Conservation (phyloP, 805 yeast genomes). For the Grigorovia transvaalensis region DNA sequence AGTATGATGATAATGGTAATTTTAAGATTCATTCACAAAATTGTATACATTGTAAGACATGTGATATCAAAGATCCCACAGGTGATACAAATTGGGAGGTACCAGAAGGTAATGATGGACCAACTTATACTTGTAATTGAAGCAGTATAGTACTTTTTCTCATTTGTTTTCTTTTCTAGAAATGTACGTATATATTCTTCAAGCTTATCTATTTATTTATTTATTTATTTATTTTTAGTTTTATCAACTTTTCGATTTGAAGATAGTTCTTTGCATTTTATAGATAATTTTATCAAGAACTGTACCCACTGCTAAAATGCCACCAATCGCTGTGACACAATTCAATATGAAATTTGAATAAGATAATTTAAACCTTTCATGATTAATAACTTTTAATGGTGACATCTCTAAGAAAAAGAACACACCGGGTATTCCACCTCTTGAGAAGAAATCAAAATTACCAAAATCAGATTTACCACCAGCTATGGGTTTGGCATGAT, state of each 20-base stretch:
- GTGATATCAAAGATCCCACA: conserved; percentile 93
- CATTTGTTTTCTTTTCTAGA: not conserved
- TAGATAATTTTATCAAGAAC: conserved; percentile 79
- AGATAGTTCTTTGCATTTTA: conserved; percentile 73
- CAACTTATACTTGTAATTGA: conserved; percentile 55
- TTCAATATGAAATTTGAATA: conserved; percentile 79
- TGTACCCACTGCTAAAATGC: conserved; percentile 87
- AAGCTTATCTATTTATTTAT: not conserved
- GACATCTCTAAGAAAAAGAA: conserved; percentile 84
- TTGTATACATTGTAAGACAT: conserved; percentile 96
- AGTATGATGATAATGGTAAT: conserved; percentile 65
- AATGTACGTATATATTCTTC: not conserved
- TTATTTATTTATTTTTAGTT: not conserved
- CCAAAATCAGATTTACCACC: conserved; percentile 92
- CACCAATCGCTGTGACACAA: conserved; percentile 87
- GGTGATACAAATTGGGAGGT: conserved; percentile 93
- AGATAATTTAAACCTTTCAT: conserved; percentile 54
- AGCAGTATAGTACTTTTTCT: not conserved
- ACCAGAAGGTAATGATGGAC: conserved; percentile 99
- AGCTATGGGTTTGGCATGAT: conserved; percentile 70
- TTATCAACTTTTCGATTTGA: not conserved
- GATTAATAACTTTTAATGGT: conserved; percentile 82
- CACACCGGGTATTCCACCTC: conserved; percentile 91
- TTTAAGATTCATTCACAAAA: conserved; percentile 94
- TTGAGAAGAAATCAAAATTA: conserved; percentile 67